Evolutionary conservation across 257 asterid species (phyloP).

Genomic region (Nicotiana sylvestris): DNA sequence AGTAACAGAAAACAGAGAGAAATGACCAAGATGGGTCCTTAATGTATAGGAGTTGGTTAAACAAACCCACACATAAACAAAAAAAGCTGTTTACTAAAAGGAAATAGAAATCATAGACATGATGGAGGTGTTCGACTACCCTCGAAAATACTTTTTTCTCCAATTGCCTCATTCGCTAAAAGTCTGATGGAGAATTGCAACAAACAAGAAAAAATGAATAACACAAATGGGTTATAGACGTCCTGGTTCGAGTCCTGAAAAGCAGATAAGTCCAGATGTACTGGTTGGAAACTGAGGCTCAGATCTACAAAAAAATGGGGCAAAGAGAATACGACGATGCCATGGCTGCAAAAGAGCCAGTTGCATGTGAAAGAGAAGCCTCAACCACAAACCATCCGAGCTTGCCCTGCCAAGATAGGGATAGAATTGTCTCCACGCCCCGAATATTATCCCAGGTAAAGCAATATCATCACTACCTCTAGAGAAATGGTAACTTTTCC

Average conservation of each 20-base stretch:
- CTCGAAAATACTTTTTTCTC: background rate
- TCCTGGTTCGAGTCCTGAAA: background rate
- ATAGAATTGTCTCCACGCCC: background rate
- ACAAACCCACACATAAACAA: background rate
- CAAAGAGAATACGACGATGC: background rate
- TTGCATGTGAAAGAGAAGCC: background rate
- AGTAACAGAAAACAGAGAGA: background rate
- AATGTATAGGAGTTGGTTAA: background rate
- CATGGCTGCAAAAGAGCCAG: conserved; percentile 4
- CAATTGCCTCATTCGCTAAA: background rate
- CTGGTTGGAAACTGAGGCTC: background rate
- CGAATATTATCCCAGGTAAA: background rate
- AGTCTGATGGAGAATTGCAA: no score
- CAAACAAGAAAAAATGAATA: no score
- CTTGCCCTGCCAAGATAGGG: conserved; percentile 3
- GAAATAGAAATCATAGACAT: background rate
- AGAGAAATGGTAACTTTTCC: background rate
- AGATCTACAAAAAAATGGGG: background rate
- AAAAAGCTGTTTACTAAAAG: background rate
- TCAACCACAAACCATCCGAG: background rate
- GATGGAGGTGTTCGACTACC: background rate
- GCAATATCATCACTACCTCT: background rate
- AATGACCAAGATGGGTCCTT: background rate
- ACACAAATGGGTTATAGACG: background rate
- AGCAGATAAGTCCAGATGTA: background rate